These are phyloP conservation scores for Aspergillus glaucus DNA, from an alignment of 2,329 filamentous ascomycete species.

Conservation along the genomic window DNA sequence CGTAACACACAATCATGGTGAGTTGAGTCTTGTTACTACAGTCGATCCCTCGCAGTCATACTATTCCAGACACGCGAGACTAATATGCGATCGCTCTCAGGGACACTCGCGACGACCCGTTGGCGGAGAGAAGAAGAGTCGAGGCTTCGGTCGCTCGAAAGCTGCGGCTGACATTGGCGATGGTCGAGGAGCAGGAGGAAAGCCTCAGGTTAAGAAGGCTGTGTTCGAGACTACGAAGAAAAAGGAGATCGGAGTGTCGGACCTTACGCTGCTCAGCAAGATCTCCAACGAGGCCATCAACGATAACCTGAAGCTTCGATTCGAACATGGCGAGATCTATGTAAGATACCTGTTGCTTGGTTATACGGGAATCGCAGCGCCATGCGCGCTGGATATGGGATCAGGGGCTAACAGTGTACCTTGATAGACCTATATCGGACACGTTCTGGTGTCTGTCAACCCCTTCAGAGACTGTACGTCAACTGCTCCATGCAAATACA, in stretches of 20 bases:
- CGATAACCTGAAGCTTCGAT: slow-evolving; percentile 96
- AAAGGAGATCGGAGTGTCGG: slow-evolving; percentile 97
- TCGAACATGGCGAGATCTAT: slow-evolving; percentile 96
- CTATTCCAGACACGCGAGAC: not conserved
- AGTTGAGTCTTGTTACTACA: slow-evolving; percentile 3
- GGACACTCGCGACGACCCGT: slow-evolving; percentile 39
- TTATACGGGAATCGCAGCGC: slow-evolving; percentile 1
- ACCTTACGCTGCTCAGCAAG: slow-evolving; percentile 95
- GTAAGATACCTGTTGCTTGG: slow-evolving; percentile 38
- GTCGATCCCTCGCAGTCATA: not conserved
- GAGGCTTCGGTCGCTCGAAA: slow-evolving; percentile 37
- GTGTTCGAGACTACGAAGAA: slow-evolving; percentile 95
- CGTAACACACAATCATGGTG: slow-evolving; percentile 29
- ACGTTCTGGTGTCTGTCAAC: slow-evolving; percentile 98
- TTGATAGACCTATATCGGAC: slow-evolving; percentile 84
- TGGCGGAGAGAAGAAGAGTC: slow-evolving; percentile 39
- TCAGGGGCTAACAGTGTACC: slow-evolving; percentile 10
- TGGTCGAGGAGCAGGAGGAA: slow-evolving; percentile 42
- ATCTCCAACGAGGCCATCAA: slow-evolving; percentile 99
- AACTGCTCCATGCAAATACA: slow-evolving; percentile 3
- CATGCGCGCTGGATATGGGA: slow-evolving; percentile 8
- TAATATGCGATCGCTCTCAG: slow-evolving; percentile 16
- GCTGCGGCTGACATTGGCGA: slow-evolving; percentile 37
- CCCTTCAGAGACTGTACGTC: slow-evolving; percentile 75
- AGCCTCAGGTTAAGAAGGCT: slow-evolving; percentile 82